Evolutionary conservation across 345 rosid species (phyloP), one percentile per base, ranked within the genome.

Genomic region (Xanthoceras sorbifolium): DNA sequence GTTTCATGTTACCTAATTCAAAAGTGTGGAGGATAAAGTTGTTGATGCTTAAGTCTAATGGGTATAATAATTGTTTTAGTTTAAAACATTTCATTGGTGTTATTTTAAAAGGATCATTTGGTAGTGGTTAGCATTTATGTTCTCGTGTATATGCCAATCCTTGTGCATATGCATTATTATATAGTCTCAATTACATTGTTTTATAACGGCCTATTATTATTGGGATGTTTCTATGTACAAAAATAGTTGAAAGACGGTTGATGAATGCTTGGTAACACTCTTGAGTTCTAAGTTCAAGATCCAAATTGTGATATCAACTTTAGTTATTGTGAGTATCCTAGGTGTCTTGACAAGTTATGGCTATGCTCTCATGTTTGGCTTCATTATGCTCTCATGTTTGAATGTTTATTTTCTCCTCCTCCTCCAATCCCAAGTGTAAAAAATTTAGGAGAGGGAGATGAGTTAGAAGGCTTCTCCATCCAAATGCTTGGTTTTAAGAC

Each of bases 1-100:
- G n/a, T n/a, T n/a, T n/a, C n/a, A n/a, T n/a, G n/a, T n/a, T n/a
- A n/a, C n/a, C n/a, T n/a, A n/a, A n/a, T n/a, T n/a, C n/a, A n/a
- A n/a, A n/a, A n/a, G n/a, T 77, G 82, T 84, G 2, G 91, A 89
- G 77, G 90, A 86, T 78, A 85, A 86, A 76, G 87, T 76, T 72
- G 60, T 81, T 20, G 87, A 75, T 62, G 86, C 73, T 64, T 83
- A 85, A 72, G 85, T 87, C 67, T 93, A 84, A 87, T 72, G 94
- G n/a, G 85, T 86, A 78, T 60, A 46, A 0, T 36, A 14, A 3
- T 8, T 0, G 11, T 36, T 36, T 66, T 25, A 15, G 23, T 32
- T 22, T 14, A 32, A 6, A 52, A 36, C 54, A 48, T 11, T 48
- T 48, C 14, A 15, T 48, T 48, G 54, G 4, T 11, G 54, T 48